Conservation (phyloP, 208 protist species). For the Trypanosoma scelopori region DNA sequence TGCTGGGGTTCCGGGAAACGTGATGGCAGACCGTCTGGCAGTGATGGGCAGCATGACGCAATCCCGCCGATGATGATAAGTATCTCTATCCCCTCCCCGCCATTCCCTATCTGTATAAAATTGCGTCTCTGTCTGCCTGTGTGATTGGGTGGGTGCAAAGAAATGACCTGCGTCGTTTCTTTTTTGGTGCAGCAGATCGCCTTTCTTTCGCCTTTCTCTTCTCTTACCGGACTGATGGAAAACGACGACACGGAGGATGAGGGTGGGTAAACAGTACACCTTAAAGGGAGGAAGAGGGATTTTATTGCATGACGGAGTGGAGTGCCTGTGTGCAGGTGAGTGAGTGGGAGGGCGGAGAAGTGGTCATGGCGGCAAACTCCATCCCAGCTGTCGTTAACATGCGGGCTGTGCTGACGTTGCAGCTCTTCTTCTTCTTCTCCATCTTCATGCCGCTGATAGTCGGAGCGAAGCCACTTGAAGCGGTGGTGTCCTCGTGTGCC, state of each 20-base stretch:
- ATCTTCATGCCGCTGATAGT: background rate
- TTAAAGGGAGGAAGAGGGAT: too few relatives aligned
- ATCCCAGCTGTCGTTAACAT: background rate
- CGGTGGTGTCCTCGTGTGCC: conserved; percentile 35
- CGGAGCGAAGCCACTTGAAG: background rate
- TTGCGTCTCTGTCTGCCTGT: conserved; percentile 7
- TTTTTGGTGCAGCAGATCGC: background rate
- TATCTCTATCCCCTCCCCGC: background rate
- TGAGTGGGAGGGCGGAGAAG: too few relatives aligned
- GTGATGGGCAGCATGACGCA: conserved; percentile 32
- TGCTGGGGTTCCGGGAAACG: conserved; percentile 67
- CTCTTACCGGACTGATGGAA: background rate
- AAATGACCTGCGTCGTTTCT: background rate
- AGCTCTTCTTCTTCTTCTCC: background rate
- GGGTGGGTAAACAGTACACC: too few relatives aligned
- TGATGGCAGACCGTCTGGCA: conserved; percentile 45
- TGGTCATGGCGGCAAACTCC: background rate
- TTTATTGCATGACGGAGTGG: too few relatives aligned
- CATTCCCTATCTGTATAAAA: conserved; percentile 6
- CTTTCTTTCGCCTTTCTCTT: conserved; percentile 14
- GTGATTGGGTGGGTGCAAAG: background rate
- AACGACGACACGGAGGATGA: background rate
- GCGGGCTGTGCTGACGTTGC: background rate
- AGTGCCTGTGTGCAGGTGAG: too few relatives aligned
- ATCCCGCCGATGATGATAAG: background rate